A percentile compares a stretch with the other conserved stretches of the same genome.
Evolutionary conservation across 2,329 filamentous ascomycete genomes (phyloP).

Genomic region (Orbilia oligospora): DNA sequence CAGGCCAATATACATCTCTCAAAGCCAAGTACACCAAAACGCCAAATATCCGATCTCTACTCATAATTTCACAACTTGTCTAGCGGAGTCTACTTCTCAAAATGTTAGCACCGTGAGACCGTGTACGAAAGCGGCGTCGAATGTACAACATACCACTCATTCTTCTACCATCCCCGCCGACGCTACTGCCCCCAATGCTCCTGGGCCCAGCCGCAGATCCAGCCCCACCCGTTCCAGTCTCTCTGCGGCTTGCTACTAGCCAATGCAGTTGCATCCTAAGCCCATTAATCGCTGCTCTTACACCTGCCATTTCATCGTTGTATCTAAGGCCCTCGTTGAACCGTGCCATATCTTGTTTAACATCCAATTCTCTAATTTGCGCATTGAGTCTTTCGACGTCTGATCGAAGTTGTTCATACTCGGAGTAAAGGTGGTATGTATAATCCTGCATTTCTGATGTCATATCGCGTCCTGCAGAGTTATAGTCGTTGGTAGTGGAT

Average conservation of each 20-base stretch:
- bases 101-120: conserved; percentile 8
- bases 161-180: conserved; percentile 33
- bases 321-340: conserved; percentile 63
- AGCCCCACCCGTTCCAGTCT: conserved; percentile 18
- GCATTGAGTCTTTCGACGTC: conserved; percentile 63
- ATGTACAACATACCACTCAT: conserved; percentile 51
- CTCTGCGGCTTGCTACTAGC: conserved; percentile 62
- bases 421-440: conserved; percentile 63
- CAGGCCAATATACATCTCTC: neutral
- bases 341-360: conserved; percentile 64
- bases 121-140: neutral
- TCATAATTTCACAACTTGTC: conserved; percentile 54
- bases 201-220: conserved; percentile 24
- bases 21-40: conserved; percentile 3
- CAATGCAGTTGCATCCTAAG: conserved; percentile 64
- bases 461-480: conserved; percentile 32
- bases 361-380: conserved; percentile 63
- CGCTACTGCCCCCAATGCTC: conserved; percentile 30
- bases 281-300: conserved; percentile 64
- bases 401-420: conserved; percentile 63
- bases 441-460: conserved; percentile 63
- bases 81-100: conserved; percentile 38
- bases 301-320: conserved; percentile 64
- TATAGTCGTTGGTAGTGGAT: conserved; percentile 14
- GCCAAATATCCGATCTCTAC: neutral